Base-by-base conservation (phyloP, 2,329 filamentous ascomycete species). In the Camillea tinctor region DNA sequence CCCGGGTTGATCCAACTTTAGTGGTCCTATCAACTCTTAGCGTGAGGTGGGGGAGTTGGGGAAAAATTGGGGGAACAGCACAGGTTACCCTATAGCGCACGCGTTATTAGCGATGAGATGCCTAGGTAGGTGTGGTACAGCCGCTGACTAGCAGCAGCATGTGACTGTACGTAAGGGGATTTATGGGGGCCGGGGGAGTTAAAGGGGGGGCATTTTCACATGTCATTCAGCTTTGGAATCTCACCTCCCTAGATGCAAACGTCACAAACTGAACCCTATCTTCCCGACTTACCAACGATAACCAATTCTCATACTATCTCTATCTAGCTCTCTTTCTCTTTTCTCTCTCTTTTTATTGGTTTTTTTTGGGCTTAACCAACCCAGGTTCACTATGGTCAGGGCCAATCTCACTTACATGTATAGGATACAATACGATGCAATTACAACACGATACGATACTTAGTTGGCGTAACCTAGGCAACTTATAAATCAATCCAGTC, bases 131-230 rank as follows among this genome's bases (percentile, higher is more conserved):
- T n/a, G 17, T n/a, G 17, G 6, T 44, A n/a, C 36, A 44, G 2
- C n/a, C 36, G 11, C 36, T n/a, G 36, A 44, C 36, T 17, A 15
- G 36, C 36, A 44, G 36, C 36, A n/a, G 17, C 36, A 44, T 44
- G 36, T 44, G 36, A 44, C 36, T 1, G 36, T 15, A 44, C n/a
- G n/a, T n/a, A n/a, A n/a, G n/a, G n/a, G n/a, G n/a, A n/a, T n/a
- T n/a, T n/a, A n/a, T n/a, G n/a, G n/a, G n/a, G n/a, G n/a, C n/a
- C n/a, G n/a, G n/a, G n/a, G n/a, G n/a, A 17, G 48, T 6, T 50
- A 4, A 21, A 11, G 9, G 48, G 20, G 9, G 21, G 56, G 55
- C 63, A 56, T 61, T 68, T 67, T 68, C 66, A 68, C 66, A 68
- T 68, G 66, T 61, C 66, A 68, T 53, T 8, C 20, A 57, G 26